phyloP scores from a whole-genome alignment of 2,329 filamentous ascomycete species.

The Fusarium secorum region DNA sequence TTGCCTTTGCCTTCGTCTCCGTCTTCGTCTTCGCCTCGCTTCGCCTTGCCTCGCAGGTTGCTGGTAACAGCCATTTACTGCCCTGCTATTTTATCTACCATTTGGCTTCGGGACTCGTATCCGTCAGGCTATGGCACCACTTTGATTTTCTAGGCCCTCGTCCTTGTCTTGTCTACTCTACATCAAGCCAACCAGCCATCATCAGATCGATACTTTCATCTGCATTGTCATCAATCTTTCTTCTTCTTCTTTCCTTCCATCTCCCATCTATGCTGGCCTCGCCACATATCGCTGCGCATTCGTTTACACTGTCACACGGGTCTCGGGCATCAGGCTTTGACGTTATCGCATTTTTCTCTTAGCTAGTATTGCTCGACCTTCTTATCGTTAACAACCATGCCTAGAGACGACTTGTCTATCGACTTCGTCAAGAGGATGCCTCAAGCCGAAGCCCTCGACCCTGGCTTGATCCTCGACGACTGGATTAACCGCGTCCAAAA shows the following conservation, averaged over 20 bases:
- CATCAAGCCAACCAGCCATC: slow-evolving; percentile 30
- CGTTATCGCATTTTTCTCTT: slow-evolving; percentile 33
- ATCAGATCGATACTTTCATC: slow-evolving; percentile 28
- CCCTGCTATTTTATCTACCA: slow-evolving; percentile 25
- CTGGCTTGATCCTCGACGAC: slow-evolving; percentile 77
- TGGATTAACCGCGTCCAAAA: slow-evolving; percentile 80
- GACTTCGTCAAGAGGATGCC: slow-evolving; percentile 74
- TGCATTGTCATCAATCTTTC: slow-evolving; percentile 16
- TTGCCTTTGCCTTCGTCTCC: not conserved
- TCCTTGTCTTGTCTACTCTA: slow-evolving; percentile 31
- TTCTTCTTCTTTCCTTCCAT: slow-evolving; percentile 14
- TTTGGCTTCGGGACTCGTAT: slow-evolving; percentile 16
- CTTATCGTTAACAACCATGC: slow-evolving; percentile 68
- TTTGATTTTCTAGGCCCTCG: slow-evolving; percentile 32
- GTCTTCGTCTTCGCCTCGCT: not conserved
- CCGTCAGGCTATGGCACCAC: slow-evolving; percentile 37
- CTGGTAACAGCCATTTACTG: slow-evolving; percentile 43
- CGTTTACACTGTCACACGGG: slow-evolving; percentile 27
- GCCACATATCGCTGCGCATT: slow-evolving; percentile 18
- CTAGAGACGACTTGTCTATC: slow-evolving; percentile 76
- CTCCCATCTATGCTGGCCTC: slow-evolving; percentile 16
- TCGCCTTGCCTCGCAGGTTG: slow-evolving; percentile 38
- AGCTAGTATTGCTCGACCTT: slow-evolving; percentile 37
- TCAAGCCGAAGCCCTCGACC: slow-evolving; percentile 67
- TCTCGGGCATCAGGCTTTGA: slow-evolving; percentile 25